Evolutionary conservation across 2,329 filamentous ascomycete genomes (phyloP).

Genomic region (Colletotrichum tropicicola): DNA sequence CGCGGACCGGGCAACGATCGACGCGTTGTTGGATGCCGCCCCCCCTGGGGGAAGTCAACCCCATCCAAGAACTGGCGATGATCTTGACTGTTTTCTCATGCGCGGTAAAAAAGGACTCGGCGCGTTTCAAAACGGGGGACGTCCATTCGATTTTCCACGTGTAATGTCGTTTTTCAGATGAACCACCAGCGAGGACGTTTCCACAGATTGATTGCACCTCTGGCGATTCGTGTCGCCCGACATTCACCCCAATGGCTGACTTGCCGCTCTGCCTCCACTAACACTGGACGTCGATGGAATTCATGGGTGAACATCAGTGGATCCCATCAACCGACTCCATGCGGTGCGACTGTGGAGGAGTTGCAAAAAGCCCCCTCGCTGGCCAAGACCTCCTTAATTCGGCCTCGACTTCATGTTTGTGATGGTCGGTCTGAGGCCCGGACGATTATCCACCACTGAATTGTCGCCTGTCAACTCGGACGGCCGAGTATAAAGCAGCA

Average conservation of each 20-base stretch:
- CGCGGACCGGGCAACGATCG: slow-evolving; percentile 16
- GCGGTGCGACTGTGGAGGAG: not conserved
- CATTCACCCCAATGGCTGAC: not conserved
- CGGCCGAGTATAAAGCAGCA: not conserved
- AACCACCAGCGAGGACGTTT: not conserved
- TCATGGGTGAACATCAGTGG: not conserved
- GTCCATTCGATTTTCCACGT: slow-evolving; percentile 11
- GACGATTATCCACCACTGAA: not conserved
- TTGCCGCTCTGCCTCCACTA: not conserved
- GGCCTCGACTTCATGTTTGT: not conserved
- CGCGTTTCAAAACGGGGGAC: slow-evolving; percentile 1
- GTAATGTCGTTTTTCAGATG: not conserved
- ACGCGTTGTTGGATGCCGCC: not conserved
- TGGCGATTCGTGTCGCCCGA: not conserved
- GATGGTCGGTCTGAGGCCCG: not conserved
- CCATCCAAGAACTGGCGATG: not conserved
- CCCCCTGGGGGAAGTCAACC: not conserved
- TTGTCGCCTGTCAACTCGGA: not conserved
- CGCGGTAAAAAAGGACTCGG: slow-evolving; percentile 1
- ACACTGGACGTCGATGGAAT: not conserved
- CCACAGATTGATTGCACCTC: slow-evolving; percentile 3
- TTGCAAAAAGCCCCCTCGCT: not conserved
- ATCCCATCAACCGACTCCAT: not conserved
- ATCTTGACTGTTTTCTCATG: slow-evolving; percentile 6
- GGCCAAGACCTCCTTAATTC: slow-evolving; percentile 28